Conservation (phyloP, 1,284 basidiomycete genomes). For the Marasmius oreades region DNA sequence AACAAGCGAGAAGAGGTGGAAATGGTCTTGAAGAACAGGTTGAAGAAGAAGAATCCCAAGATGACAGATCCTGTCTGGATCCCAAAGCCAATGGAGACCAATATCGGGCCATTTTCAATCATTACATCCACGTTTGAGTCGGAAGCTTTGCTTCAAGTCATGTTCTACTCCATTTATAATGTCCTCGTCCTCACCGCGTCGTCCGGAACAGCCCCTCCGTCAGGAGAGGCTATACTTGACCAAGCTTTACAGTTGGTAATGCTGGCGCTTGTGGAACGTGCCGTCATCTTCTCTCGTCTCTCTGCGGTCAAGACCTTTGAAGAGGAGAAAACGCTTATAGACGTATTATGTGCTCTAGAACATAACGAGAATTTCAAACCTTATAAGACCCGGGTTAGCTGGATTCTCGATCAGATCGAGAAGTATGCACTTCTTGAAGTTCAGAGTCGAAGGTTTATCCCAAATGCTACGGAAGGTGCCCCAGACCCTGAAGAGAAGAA, state of each 20-base stretch:
- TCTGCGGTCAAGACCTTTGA: conserved; percentile 53
- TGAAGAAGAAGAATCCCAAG: conserved; percentile 60
- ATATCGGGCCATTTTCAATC: conserved; percentile 61
- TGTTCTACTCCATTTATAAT: conserved; percentile 77
- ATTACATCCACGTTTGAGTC: conserved; percentile 63
- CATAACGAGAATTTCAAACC: conserved; percentile 69
- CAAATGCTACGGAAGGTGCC: conserved; percentile 30
- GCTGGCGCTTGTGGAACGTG: conserved; percentile 74
- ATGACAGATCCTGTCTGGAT: conserved; percentile 69
- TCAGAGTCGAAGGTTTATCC: conserved; percentile 40
- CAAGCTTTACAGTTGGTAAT: conserved; percentile 84
- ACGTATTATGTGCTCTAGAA: conserved; percentile 74
- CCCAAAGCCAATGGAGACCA: conserved; percentile 66
- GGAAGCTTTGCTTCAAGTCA: conserved; percentile 67
- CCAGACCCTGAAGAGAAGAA: conserved; percentile 64
- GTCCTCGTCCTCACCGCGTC: conserved; percentile 59
- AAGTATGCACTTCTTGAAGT: conserved; percentile 55
- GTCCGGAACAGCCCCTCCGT: conserved; percentile 57
- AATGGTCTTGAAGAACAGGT: conserved; percentile 64
- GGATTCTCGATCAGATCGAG: conserved; percentile 69
- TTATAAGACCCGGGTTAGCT: conserved; percentile 67
- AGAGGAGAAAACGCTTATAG: conserved; percentile 61
- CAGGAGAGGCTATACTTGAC: conserved; percentile 86
- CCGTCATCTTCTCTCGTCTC: conserved; percentile 57
- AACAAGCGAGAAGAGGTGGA: conserved; percentile 97